These are phyloP conservation scores for Lactifluus subvellereus DNA, from an alignment of 768 basidiomycete species.

Conservation along the genomic window DNA sequence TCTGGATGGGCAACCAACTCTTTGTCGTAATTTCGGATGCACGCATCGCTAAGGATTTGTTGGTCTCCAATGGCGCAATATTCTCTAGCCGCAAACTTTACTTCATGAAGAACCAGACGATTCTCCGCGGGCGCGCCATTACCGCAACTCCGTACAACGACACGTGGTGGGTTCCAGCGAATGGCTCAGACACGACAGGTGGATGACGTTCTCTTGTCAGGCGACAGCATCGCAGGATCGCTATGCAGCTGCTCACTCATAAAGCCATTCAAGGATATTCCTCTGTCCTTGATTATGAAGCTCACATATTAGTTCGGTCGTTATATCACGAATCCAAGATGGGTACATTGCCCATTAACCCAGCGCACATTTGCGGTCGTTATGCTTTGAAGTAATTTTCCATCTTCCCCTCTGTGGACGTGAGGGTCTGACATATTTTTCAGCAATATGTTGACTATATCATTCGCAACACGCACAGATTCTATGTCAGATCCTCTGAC, in stretches of 20 bases:
- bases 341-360: conserved; percentile 35
- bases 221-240: conserved; percentile 42
- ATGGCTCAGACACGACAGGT: background rate
- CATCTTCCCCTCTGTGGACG: background rate
- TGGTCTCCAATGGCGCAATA: conserved; percentile 41
- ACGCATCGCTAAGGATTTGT: conserved; percentile 39
- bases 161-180: conserved; percentile 31
- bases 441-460: conserved; percentile 43
- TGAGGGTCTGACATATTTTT: conserved; percentile 16
- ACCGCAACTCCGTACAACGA: conserved; percentile 42
- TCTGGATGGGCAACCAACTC: conserved; percentile 44
- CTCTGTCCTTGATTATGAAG: conserved; percentile 37
- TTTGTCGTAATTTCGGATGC: conserved; percentile 44
- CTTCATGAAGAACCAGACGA: conserved; percentile 42
- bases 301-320: conserved; percentile 35
- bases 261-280: conserved; percentile 36
- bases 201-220: conserved; percentile 20
- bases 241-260: conserved; percentile 31
- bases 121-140: conserved; percentile 40
- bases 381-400: conserved; percentile 28
- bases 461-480: conserved; percentile 40
- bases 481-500: conserved; percentile 37
- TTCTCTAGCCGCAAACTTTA: conserved; percentile 44
- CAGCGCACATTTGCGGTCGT: conserved; percentile 37
- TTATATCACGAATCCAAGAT: conserved; percentile 33